Evolutionary conservation across 306 rosid genomes (phyloP).

Genomic region (Clitoria ternatea): DNA sequence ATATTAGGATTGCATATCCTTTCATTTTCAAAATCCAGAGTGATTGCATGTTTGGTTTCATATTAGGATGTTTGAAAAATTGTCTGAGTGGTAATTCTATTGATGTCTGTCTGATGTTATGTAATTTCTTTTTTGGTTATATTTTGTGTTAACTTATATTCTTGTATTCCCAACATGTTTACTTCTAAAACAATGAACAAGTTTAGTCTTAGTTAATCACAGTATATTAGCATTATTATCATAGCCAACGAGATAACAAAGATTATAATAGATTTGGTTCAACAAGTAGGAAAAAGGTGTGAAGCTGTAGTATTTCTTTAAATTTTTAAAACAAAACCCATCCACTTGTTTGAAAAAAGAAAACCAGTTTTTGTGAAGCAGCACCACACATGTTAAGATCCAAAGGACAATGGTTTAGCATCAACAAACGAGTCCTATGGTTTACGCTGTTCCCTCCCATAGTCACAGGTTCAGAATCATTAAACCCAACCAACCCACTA

Average conservation of each 20-base stretch:
- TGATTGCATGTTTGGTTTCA: no score
- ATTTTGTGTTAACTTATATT: no score
- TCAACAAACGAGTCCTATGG: constrained; percentile 7
- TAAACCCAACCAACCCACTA: constrained; percentile 21
- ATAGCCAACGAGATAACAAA: constrained; percentile 13
- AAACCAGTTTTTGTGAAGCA: neutral
- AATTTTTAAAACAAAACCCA: neutral
- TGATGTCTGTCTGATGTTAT: no score
- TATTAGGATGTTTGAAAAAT: no score
- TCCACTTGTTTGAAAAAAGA: neutral
- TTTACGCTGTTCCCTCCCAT: constrained; percentile 34
- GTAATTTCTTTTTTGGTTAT: no score
- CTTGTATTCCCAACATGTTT: no score
- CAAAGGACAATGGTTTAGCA: neutral
- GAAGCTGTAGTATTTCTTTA: neutral
- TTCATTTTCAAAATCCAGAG: no score
- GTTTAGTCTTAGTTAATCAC: no score
- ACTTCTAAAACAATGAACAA: no score
- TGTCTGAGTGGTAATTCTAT: no score
- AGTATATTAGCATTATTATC: constrained; percentile 19
- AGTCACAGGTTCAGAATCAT: constrained; percentile 31
- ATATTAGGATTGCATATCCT: no score
- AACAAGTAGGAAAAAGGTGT: constrained; percentile 9
- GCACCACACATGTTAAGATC: neutral
- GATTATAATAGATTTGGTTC: constrained; percentile 16